Base-by-base conservation (phyloP, 305 asterid species). In the Stenogyne calaminthoides region DNA sequence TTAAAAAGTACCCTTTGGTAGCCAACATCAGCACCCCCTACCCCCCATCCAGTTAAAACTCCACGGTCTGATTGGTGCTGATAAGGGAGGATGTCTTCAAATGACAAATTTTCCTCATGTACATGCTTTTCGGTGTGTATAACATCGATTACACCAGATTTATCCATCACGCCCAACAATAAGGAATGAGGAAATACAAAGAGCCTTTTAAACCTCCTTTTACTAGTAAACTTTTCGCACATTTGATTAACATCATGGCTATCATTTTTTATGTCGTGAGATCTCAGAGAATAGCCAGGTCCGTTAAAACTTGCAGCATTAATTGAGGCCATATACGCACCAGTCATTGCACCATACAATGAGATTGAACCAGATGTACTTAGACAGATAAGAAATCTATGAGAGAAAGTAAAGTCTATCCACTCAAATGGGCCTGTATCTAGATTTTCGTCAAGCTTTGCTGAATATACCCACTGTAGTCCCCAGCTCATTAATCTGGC, bases 21-120 rank as follows among this genome's bases (percentile, higher is more conserved):
- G 84, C 92, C 96, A 84, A 95, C 86, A 69, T 89, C 98, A 79
- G 91, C 85, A 70, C 89, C 88, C 71, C 94, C 95, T 69, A 82
- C 86, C 77, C 70, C 88, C 97, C 95, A 95, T 62, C 85, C 81
- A 72, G 81, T 78, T 79, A 92, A 75, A 81, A 80, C 68, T 75
- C 91, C 96, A 81, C 67, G 71, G 46, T 84, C 85, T 64, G 82
- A 68, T 74, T 82, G 80, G 66, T 75, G 76, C 68, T 65, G 82
- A 76, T 70, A 62, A 76, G 84, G 83, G 60, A 81, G 76, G 40
- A 71, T 67, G 12, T 76, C 78, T 80, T 80, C 84, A 22, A 74
- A 56, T 76, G 86, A 82, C 65, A 54, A 77, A 55, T 73, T 72
- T 78, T 79, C 83, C 70, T 74, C 86, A 25, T 58, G 77, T 55